phyloP scores from a whole-genome alignment of 306 rosid genomes.

The Acacia crassicarpa region DNA sequence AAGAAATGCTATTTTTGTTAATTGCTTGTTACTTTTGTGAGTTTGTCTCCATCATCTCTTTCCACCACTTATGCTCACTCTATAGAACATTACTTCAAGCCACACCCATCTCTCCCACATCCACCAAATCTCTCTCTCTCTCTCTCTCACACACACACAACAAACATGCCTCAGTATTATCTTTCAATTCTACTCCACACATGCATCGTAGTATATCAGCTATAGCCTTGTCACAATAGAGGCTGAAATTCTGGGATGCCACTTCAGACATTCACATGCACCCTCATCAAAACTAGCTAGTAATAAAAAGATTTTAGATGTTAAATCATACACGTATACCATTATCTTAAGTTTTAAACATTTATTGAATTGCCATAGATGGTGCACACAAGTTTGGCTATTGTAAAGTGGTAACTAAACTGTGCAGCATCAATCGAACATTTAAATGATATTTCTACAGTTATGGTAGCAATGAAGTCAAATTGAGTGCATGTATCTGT shows the following conservation, averaged over 20 bases:
- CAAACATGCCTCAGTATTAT: background rate
- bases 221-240: background rate
- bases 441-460: background rate
- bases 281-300: background rate
- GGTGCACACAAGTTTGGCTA: background rate
- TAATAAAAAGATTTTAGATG: slow-evolving; percentile 5
- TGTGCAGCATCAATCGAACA: slow-evolving; percentile 14
- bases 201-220: background rate
- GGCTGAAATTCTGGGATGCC: background rate
- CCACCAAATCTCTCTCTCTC: background rate
- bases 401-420: background rate
- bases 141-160: background rate
- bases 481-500: background rate
- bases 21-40: background rate
- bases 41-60: background rate
- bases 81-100: background rate
- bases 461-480: background rate
- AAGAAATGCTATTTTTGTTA: background rate
- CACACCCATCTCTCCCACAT: background rate
- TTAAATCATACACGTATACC: background rate
- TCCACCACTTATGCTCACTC: background rate
- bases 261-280: slow-evolving; percentile 15
- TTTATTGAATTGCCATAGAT: background rate
- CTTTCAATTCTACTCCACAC: background rate
- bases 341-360: slow-evolving; percentile 3